These are phyloP conservation scores for Hypomontagnella monticulosa DNA, from an alignment of 495 filamentous ascomycete genomes.

Conservation along the genomic window DNA sequence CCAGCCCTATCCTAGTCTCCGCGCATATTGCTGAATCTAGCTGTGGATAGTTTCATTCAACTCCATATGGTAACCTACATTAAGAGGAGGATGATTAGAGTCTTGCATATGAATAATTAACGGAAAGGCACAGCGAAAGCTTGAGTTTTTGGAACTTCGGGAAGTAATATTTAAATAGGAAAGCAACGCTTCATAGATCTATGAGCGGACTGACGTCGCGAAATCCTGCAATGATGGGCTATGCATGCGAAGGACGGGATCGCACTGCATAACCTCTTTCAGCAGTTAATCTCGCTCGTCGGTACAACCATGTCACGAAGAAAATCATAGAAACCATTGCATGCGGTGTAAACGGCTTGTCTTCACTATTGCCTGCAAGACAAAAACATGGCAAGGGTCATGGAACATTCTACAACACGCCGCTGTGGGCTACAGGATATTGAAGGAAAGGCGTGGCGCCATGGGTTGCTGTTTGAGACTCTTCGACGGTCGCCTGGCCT, in stretches of 20 bases:
- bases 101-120: background rate
- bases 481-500: conserved; percentile 16
- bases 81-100: conserved; percentile 8
- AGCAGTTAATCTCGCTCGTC: conserved; percentile 20
- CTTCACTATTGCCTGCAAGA: background rate
- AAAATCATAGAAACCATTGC: background rate
- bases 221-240: no score
- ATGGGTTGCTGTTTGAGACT: conserved; percentile 33
- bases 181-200: no score
- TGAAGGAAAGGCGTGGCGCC: conserved; percentile 33
- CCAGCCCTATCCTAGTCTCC: conserved; percentile 19
- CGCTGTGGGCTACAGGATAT: conserved; percentile 13
- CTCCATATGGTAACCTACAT: conserved; percentile 10
- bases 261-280: background rate
- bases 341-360: background rate
- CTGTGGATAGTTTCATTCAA: conserved; percentile 17
- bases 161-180: no score
- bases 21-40: conserved; percentile 16
- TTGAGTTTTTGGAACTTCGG: no score
- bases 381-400: conserved; percentile 24
- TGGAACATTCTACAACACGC: conserved; percentile 36
- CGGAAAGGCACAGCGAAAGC: no score
- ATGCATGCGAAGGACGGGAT: background rate
- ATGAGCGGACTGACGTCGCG: no score
- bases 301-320: conserved; percentile 16